Evolutionary conservation across 192 early-diverging fungal species (phyloP), one percentile per base, ranked within the genome.

Genomic region (Coemansia sp.): DNA sequence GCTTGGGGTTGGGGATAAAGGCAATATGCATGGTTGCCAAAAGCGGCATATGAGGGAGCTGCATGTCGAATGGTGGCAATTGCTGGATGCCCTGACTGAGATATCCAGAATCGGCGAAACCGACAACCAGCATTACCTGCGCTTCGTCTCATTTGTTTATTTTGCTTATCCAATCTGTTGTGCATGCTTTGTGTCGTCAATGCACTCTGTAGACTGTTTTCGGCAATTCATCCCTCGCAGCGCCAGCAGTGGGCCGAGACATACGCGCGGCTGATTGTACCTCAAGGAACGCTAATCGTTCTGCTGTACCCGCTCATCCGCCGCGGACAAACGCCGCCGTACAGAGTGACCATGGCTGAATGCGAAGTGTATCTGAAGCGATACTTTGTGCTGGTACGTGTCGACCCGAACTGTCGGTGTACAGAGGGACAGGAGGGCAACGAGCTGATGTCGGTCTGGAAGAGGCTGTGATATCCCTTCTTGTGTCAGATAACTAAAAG

Each of bases 361-460:
- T 79, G 76, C 58, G 76, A 79, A 32, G 54, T 41, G 2, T 50
- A 60, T 25, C 38, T 79, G 35, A 79, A 79, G 59, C 62, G 62
- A 25, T 73, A 73, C 67, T 79, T 79, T 79, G 64, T 79, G 35
- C 67, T 79, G 4, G 70, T 79, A 21, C 76, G 70, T 15, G 70
- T 73, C 32, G 76, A 79, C 21, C 60, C 76, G 6, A 79, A 79
- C 55, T 79, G 76, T 57, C 53, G 56, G 25, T 79, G 76, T 37
- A 24, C 66, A 25, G 76, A 79, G 41, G 76, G 76, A 22, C 66
- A 79, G 23, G 70, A 73, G 35, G 76, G 76, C 50, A 73, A 79
- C 67, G 76, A 79, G 32, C 59, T 79, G 11, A 59, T 79, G 60
- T 73, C 70, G 3, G 71, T 79, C 1, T 79, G 76, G 76, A 79